phyloP scores from a whole-genome alignment of 352 stramenopile genomes.

The Pythium sp. region DNA sequence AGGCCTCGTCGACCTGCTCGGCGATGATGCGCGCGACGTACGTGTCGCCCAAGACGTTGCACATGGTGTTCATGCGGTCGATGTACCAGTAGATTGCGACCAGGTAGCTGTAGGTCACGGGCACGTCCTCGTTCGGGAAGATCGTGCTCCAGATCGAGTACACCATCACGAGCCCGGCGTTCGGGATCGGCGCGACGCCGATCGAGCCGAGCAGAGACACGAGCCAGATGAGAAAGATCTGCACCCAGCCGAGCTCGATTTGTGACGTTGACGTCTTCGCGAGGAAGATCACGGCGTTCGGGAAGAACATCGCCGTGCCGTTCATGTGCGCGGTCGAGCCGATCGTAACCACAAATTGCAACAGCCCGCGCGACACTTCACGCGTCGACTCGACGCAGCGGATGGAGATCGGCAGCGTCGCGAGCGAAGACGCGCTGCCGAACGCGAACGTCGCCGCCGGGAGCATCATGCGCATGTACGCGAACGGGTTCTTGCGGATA shows the following conservation, averaged over 20 bases:
- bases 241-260: conserved; percentile 40
- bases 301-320: conserved; percentile 72
- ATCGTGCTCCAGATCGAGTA: conserved; percentile 77
- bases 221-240: conserved; percentile 57
- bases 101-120: conserved; percentile 65
- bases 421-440: conserved; percentile 63
- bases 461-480: conserved; percentile 62
- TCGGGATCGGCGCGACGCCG: conserved; percentile 62
- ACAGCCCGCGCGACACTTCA: conserved; percentile 51
- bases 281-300: conserved; percentile 63
- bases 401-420: conserved; percentile 62
- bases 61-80: conserved; percentile 64
- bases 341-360: conserved; percentile 73
- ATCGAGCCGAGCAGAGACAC: conserved; percentile 63
- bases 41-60: conserved; percentile 66
- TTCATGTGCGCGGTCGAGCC: conserved; percentile 77
- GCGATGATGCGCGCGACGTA: conserved; percentile 77
- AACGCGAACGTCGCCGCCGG: conserved; percentile 64
- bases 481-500: conserved; percentile 47
- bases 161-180: conserved; percentile 67
- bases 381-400: conserved; percentile 59
- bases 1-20: conserved; percentile 68
- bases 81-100: conserved; percentile 75
- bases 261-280: conserved; percentile 39
- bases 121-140: conserved; percentile 50